Conservation (phyloP, 169 alveolate species). For the Perkinsus chesapeaki region DNA sequence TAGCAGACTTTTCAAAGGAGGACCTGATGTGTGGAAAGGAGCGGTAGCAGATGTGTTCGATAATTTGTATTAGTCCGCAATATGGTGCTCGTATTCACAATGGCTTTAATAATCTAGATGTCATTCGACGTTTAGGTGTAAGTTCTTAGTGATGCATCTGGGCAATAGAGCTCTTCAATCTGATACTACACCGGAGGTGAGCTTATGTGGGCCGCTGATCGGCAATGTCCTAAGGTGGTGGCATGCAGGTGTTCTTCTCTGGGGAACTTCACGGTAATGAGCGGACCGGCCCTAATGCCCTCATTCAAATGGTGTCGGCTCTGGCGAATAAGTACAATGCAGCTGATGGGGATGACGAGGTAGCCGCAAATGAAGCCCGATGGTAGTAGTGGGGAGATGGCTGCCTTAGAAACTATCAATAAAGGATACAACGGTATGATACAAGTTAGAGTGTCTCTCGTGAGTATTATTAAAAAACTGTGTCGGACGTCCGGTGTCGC, state of each 20-base stretch:
- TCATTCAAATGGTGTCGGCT: not conserved
- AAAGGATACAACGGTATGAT: too few relatives aligned
- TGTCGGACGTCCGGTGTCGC: too few relatives aligned
- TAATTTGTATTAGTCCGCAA: too few relatives aligned
- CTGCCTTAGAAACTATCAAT: too few relatives aligned
- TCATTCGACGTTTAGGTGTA: not conserved
- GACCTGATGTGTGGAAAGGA: constrained; percentile 17
- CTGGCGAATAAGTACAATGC: not conserved
- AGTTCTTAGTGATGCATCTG: constrained; percentile 10
- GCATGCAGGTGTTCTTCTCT: constrained; percentile 9
- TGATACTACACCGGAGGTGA: constrained; percentile 26
- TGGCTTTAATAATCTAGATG: too few relatives aligned
- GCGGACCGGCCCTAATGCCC: not conserved
- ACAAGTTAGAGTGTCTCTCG: too few relatives aligned
- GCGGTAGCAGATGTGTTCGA: too few relatives aligned
- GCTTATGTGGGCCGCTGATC: not conserved
- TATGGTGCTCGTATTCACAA: too few relatives aligned
- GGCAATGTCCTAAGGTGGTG: not conserved
- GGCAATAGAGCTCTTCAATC: constrained; percentile 16
- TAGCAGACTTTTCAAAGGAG: constrained; percentile 2
- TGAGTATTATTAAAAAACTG: too few relatives aligned
- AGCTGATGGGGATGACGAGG: not conserved
- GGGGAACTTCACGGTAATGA: constrained; percentile 34
- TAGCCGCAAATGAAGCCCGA: not conserved
- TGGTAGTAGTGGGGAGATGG: not conserved